phyloP scores from a whole-genome alignment of 305 asterid species.

The Rubia tinctorum region DNA sequence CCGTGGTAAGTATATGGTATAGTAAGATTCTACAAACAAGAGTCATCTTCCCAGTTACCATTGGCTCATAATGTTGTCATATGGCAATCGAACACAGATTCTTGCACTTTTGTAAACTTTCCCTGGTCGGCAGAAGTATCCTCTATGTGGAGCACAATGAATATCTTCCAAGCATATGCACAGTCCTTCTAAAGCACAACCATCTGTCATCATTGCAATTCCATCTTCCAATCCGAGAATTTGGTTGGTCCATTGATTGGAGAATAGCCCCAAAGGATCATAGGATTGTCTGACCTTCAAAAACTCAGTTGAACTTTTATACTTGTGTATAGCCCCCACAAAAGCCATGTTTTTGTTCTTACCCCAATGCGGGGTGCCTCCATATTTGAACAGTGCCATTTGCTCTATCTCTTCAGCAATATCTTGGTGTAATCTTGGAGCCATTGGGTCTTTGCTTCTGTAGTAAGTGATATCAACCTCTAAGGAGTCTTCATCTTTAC shows the following conservation, averaged over 20 bases:
- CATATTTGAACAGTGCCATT: constrained; percentile 4
- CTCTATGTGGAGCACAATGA: no score
- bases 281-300: not conserved
- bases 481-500: not conserved
- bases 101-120: no score
- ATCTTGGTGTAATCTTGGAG: not conserved
- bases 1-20: no score
- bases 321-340: not conserved
- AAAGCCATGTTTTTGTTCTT: not conserved
- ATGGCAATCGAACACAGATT: no score
- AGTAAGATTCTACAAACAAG: no score
- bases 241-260: constrained; percentile 2
- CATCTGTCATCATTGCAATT: not conserved
- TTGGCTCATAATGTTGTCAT: no score
- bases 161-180: not conserved
- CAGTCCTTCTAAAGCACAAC: not conserved
- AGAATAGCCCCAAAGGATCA: constrained; percentile 4
- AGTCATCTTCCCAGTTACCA: not conserved
- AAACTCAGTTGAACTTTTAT: not conserved
- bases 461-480: not conserved
- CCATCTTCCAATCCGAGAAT: constrained; percentile 1
- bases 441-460: not conserved
- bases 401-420: not conserved
- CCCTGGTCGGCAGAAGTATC: no score
- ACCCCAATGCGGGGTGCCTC: not conserved